phyloP scores from a whole-genome alignment of 2,329 filamentous ascomycete genomes.

The Cladophialophora chaetospira region DNA sequence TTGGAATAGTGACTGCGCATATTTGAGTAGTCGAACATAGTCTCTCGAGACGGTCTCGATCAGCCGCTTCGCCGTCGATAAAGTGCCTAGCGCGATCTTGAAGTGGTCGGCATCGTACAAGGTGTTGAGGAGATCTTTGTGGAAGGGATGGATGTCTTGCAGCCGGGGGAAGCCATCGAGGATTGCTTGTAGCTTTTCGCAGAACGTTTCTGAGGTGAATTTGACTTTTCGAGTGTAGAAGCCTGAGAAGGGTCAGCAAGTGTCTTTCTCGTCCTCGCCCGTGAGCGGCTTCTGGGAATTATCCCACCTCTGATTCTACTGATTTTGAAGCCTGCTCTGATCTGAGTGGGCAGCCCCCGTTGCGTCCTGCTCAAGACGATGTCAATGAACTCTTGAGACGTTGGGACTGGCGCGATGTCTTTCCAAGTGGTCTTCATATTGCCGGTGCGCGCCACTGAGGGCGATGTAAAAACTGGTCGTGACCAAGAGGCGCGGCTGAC shows the following conservation, averaged over 20 bases:
- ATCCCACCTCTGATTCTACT: constrained; percentile 72
- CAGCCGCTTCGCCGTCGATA: constrained; percentile 92
- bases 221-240: constrained; percentile 99
- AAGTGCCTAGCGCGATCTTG: constrained; percentile 90
- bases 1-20: constrained; percentile 95
- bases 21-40: constrained; percentile 94
- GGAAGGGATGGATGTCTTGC: constrained; percentile 94
- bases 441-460: constrained; percentile 21
- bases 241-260: constrained; percentile 51
- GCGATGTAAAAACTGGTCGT: constrained; percentile 35
- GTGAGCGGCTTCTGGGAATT: too few relatives aligned
- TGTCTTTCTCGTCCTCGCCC: background rate
- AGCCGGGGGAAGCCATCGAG: constrained; percentile 91
- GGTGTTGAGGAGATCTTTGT: constrained; percentile 89
- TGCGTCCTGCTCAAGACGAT: constrained; percentile 94
- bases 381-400: constrained; percentile 93
- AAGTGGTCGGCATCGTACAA: constrained; percentile 99
- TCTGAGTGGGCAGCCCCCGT: constrained; percentile 90
- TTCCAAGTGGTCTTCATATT: constrained; percentile 63
- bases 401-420: constrained; percentile 82
- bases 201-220: constrained; percentile 95
- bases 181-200: constrained; percentile 87
- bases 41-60: constrained; percentile 96
- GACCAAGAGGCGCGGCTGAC: constrained; percentile 21
- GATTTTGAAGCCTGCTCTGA: constrained; percentile 94